Base-by-base conservation (phyloP, 352 stramenopile genomes). In the Pythium utonaiense region DNA sequence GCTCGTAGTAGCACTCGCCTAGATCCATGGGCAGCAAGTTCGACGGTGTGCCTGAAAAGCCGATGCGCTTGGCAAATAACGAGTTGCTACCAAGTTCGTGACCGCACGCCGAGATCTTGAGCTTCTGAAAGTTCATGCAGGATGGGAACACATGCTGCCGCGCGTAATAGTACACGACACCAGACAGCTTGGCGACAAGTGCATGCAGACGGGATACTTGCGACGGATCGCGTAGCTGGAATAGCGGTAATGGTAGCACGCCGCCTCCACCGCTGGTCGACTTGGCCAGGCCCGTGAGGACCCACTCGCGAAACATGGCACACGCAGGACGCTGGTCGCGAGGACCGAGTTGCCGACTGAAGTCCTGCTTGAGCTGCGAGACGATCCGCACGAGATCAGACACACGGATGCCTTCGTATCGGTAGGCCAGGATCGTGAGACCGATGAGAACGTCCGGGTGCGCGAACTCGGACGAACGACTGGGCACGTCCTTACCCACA, bases 401-500 rank as follows among this genome's bases (percentile, higher is more conserved):
- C 13, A 89, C 71, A 22, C 88, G 83, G 34, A 96, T 88, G 17
- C 89, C 86, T 78, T 96, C 88, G 53, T 96, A 97, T 1, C 91
- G 86, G 67, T 97, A 97, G 6, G 90, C 89, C 41, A 97, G 62
- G 60, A 97, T 89, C 1, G 91, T 97, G 24, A 97, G 64, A 0
- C 91, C 91, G 52, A 97, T 97, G 21, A 98, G 66, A 6, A 98
- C 95, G 63, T 99, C 98, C 7, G 98, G 97, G 57, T 99, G 97
- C 8, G 96, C 97, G 66, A 99, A 99, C 72, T 99, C 97, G 27
- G 95, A 99, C 19, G 97, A 98, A 30, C 96, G 83, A 62, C 91
- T 98, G 5, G 98, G 98, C 14, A 99, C 97, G 74, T 99, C 97
- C 70, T 99, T 99, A 24, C 96, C 98, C 30, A 99, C 95, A 67